Evolutionary conservation across 176 grass and related monocot species (phyloP), one percentile per base, ranked within the genome.

Genomic region (Oryza rufipogon): DNA sequence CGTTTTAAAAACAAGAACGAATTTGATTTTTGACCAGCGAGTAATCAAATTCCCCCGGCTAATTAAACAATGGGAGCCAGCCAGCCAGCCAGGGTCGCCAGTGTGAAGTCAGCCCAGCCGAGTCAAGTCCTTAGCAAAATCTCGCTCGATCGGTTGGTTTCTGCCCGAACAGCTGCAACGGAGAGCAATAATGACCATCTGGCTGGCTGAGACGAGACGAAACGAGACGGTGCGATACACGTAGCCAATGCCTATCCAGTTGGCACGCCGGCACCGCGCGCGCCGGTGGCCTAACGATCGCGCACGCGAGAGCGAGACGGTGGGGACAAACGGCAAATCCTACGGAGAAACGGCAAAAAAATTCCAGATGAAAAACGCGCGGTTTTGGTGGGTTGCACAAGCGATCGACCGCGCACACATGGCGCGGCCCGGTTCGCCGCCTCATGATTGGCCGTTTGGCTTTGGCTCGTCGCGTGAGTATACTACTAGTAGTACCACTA

Each of bases 361-460:
- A 32, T 32, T 3, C 49, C 11, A 6, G 49, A 52, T 1, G 49
- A 19, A 20, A 54, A 56, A 42, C 36, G 28, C 2, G 16, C 23
- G 15, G 64, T 39, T 39, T 63, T 23, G 64, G 78, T 64, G 49
- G 64, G n/a, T 17, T 47, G 14, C 52, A 56, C 52, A 56, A 56
- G 52, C 52, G 52, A 54, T 4, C 51, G 48, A 7, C 42, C 42
- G 12, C 1, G 36, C 56, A 68, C 77, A 68, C 70, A 75, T 38
- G 84, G 64, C n/a, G 69, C 71, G 38, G 17, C 77, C 63, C 70
- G 25, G 67, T 74, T 81, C 36, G 78, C 71, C 63, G 47, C 47
- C 47, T 69, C 51, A 64, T 87, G 66, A 64, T 42, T 77, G 86
- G 51, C 4, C 28, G 30, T 6, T 6, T 15, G 52, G 16, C 52